A percentile compares a stretch with the other conserved stretches of the same genome.
Conservation (phyloP, 225 moss, liverwort and hornwort species). For the Straminergon stramineum region DNA sequence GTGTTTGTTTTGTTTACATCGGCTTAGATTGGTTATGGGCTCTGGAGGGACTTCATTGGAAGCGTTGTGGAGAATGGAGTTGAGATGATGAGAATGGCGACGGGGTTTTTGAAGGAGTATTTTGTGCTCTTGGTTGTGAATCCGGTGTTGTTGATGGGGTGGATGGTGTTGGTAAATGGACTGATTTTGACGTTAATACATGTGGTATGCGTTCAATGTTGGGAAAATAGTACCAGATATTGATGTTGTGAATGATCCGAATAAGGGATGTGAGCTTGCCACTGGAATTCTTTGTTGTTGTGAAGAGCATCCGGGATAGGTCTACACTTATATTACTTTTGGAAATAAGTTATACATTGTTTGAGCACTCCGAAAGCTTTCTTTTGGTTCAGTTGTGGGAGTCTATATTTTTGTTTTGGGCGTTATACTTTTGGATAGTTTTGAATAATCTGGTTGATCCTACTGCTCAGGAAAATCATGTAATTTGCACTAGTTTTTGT, state of each 20-base stretch:
- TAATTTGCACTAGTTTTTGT: not conserved
- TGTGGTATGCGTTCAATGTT: not conserved
- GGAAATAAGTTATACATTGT: not conserved
- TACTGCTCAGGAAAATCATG: not conserved
- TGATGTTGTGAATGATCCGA: not conserved
- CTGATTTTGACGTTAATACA: not conserved
- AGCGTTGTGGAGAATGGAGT: not conserved
- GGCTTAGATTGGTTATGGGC: no score
- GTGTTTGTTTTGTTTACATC: not conserved
- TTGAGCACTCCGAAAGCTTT: no score
- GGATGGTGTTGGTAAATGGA: not conserved
- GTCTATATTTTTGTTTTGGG: not conserved
- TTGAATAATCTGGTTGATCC: no score
- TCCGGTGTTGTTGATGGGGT: not conserved
- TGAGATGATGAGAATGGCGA: not conserved
- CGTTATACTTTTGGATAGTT: no score
- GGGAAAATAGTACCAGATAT: not conserved
- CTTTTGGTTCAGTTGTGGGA: not conserved
- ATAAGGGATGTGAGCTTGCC: not conserved
- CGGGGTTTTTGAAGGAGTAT: not conserved
- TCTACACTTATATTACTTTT: not conserved
- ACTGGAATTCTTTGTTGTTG: not conserved
- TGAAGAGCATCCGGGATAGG: not conserved
- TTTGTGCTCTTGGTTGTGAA: not conserved
- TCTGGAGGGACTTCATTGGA: not conserved